Conservation (phyloP, 768 basidiomycete genomes). For the Termitomyces sp. region DNA sequence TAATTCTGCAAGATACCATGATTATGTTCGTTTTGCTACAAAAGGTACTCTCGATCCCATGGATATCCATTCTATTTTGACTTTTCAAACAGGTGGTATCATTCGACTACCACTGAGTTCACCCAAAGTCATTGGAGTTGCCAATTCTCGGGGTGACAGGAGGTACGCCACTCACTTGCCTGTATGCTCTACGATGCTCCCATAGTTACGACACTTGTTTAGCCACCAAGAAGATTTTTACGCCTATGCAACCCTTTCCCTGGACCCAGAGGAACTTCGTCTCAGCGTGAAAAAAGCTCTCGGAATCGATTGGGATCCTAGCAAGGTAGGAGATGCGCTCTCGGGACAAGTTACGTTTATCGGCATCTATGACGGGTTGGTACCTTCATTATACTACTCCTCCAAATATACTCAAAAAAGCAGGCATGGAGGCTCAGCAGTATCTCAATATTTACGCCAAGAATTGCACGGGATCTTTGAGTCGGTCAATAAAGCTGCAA, state of each 20-base stretch:
- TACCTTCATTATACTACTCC: constrained; percentile 3
- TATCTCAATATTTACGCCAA: constrained; percentile 79
- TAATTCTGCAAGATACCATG: constrained; percentile 46
- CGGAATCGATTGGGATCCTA: constrained; percentile 70
- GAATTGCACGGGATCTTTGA: constrained; percentile 85
- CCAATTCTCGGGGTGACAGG: constrained; percentile 71
- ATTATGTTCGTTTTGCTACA: constrained; percentile 58
- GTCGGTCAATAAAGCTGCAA: constrained; percentile 60
- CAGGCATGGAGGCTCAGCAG: constrained; percentile 89
- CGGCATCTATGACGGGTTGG: constrained; percentile 89
- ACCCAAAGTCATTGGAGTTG: constrained; percentile 73
- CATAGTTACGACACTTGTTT: constrained; percentile 3
- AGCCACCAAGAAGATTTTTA: constrained; percentile 92
- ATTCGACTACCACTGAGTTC: constrained; percentile 68
- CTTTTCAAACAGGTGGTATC: constrained; percentile 42
- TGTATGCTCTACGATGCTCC: too few relatives aligned
- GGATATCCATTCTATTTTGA: constrained; percentile 5
- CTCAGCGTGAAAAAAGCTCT: constrained; percentile 55
- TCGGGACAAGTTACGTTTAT: constrained; percentile 78
- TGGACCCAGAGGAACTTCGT: constrained; percentile 71
- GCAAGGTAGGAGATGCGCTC: constrained; percentile 43
- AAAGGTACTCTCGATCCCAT: constrained; percentile 19
- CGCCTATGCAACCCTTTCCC: constrained; percentile 66
- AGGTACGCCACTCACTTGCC: constrained; percentile 31
- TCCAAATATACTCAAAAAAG: constrained; percentile 4